phyloP scores from a whole-genome alignment of 352 stramenopile species.

The Aphanomyces euteiches region DNA sequence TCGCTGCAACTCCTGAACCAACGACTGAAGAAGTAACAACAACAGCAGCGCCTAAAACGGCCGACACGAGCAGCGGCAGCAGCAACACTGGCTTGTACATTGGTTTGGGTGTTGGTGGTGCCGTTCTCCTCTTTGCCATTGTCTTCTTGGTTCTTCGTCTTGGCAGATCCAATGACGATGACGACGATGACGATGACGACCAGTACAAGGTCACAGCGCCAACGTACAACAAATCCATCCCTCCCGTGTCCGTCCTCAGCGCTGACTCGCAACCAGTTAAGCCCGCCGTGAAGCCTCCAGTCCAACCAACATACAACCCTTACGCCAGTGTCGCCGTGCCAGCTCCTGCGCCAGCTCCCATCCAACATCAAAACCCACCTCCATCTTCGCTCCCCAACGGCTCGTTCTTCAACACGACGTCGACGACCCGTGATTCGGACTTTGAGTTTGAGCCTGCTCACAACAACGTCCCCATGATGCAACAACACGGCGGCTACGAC shows the following conservation, averaged over 20 bases:
- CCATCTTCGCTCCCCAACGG: neutral
- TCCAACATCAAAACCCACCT: constrained; percentile 8
- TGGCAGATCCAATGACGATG: constrained; percentile 17
- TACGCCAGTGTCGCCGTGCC: neutral
- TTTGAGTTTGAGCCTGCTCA: constrained; percentile 2
- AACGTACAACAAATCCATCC: constrained; percentile 12
- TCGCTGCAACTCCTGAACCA: neutral
- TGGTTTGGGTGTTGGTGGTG: constrained; percentile 16
- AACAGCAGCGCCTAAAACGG: constrained; percentile 13
- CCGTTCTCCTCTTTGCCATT: constrained; percentile 15
- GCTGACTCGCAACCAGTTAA: neutral
- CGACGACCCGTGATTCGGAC: neutral
- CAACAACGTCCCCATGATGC: neutral
- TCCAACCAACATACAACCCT: neutral
- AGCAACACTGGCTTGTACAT: constrained; percentile 27
- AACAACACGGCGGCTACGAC: constrained; percentile 1
- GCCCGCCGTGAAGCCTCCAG: neutral
- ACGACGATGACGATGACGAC: constrained; percentile 29
- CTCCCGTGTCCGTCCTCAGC: constrained; percentile 7
- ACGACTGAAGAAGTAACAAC: neutral
- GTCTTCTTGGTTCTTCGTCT: constrained; percentile 20
- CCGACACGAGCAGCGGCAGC: neutral
- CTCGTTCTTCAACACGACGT: constrained; percentile 17
- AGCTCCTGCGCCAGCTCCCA: neutral
- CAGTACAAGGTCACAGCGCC: neutral